Evolutionary conservation across 2,329 filamentous ascomycete genomes (phyloP), one percentile per base, ranked within the genome.

Genomic region (Alternaria angustiovoidea): DNA sequence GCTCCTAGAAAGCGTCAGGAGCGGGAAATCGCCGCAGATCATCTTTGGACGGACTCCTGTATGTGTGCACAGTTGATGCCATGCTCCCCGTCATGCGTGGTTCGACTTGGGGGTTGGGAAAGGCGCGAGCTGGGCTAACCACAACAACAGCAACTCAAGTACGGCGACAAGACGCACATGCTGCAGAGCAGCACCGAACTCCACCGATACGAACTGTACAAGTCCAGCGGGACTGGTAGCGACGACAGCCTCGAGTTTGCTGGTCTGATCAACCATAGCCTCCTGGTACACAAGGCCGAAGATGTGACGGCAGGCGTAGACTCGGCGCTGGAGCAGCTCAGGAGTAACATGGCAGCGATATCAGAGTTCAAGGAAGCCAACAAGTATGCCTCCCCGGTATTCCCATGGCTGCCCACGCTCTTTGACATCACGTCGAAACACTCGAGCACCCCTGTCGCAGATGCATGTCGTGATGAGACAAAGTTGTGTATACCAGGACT

Each of bases 331-430:
- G 85, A 85, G 54, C 83, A 82, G 39, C 80, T 89, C 54, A 84
- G 88, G 75, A 86, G 82, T 72, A 88, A 82, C 69, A 80, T 89
- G 73, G 87, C 83, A 61, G 84, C 85, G 22, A 83, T 86, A 52
- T 81, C 87, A 70, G 81, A 87, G 70, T 83, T 87, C 65, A 88
- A 88, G 76, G 83, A 88, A 75, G 86, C 86, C 38, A 87, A 86
- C 73, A 85, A 85, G 80, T 81, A 77, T 72, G 79, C 75, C 66
- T 74, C 68, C 69, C 72, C 61, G 68, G 70, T 72, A 46, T 67
- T 59, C 65, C 65, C 61, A 56, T 68, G 66, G 66, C 64, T 68
- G 65, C 59, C 64, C 65, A 36, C 36, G 28, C 52, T 63, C 61
- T 64, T 58, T 70, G 61, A 53, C 59, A 61, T 68, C 62, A 42